A percentile compares a stretch with the other conserved stretches of the same genome.
Conservation (phyloP, 2,329 filamentous ascomycete genomes). For the Neodidymelliopsis sp. region DNA sequence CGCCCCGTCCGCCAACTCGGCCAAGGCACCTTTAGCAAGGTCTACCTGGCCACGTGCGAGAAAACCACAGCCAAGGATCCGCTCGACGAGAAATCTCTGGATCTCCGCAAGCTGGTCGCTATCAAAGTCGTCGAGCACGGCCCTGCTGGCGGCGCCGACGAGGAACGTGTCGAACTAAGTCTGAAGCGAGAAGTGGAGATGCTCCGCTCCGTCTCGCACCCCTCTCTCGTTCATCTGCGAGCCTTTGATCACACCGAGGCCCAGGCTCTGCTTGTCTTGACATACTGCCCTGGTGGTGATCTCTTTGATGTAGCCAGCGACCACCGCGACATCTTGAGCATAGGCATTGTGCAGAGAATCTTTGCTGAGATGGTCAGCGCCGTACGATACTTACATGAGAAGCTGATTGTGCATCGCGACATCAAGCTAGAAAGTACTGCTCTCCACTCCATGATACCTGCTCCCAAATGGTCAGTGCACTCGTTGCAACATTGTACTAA, state of each 20-base stretch:
- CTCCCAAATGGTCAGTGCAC: conserved; percentile 28
- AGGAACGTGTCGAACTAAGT: conserved; percentile 91
- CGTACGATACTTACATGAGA: conserved; percentile 82
- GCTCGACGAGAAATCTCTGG: conserved; percentile 58
- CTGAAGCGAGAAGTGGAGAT: conserved; percentile 95
- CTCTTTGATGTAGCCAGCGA: conserved; percentile 89
- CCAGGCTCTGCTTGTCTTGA: conserved; percentile 83
- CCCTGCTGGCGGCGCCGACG: conserved; percentile 89
- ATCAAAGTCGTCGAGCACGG: conserved; percentile 97
- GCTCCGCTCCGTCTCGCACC: conserved; percentile 85
- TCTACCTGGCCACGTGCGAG: conserved; percentile 88
- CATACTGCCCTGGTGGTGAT: conserved; percentile 93
- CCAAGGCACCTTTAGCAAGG: conserved; percentile 94
- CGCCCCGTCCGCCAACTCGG: conserved; percentile 81
- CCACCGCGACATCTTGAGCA: conserved; percentile 71
- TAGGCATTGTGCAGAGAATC: conserved; percentile 78
- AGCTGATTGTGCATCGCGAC: conserved; percentile 92
- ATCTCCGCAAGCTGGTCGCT: conserved; percentile 85
- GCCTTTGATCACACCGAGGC: conserved; percentile 87
- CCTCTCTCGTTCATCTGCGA: conserved; percentile 88
- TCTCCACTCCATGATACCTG: conserved; percentile 25
- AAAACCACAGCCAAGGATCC: conserved; percentile 54
- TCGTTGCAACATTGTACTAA: conserved; percentile 39
- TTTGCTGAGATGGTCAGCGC: conserved; percentile 90
- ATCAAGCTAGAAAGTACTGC: conserved; percentile 95